These are phyloP conservation scores for Diaporthe citrichinensis DNA, from an alignment of 2,329 filamentous ascomycete genomes.

Conservation along the genomic window DNA sequence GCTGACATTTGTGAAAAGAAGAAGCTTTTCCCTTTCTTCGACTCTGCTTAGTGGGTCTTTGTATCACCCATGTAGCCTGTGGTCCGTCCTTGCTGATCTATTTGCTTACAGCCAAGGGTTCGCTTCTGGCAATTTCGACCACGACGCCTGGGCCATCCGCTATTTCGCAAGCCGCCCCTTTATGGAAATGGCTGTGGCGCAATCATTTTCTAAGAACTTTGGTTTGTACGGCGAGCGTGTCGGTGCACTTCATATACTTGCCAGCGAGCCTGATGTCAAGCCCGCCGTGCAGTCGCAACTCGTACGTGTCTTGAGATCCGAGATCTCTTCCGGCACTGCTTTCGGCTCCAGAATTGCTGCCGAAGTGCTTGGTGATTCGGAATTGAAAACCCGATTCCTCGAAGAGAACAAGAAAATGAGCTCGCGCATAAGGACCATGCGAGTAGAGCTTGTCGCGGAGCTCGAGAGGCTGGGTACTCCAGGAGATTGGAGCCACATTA, in stretches of 20 bases:
- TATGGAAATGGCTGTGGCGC: constrained; percentile 49
- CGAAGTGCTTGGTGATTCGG: constrained; percentile 45
- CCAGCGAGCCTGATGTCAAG: constrained; percentile 24
- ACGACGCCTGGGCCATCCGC: constrained; percentile 53
- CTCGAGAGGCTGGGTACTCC: constrained; percentile 46
- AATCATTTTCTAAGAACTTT: constrained; percentile 55
- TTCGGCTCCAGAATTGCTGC: constrained; percentile 51
- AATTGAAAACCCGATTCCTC: constrained; percentile 49
- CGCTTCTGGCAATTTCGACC: constrained; percentile 51
- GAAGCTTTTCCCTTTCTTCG: constrained; percentile 53
- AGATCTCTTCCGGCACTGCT: constrained; percentile 48
- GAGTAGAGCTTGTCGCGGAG: constrained; percentile 45
- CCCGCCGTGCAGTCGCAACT: constrained; percentile 36
- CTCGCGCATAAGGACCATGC: constrained; percentile 51
- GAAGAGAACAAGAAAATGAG: constrained; percentile 53
- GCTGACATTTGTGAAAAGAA: constrained; percentile 49
- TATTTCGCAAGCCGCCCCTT: constrained; percentile 45
- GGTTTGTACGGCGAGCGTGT: constrained; percentile 45
- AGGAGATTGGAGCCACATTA: constrained; percentile 51
- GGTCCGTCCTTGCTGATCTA: not conserved
- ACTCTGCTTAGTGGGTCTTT: constrained; percentile 46
- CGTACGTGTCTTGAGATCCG: constrained; percentile 47
- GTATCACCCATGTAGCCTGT: constrained; percentile 44
- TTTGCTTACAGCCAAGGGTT: constrained; percentile 51
- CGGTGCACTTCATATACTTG: constrained; percentile 43